Conservation (phyloP, 257 asterid genomes). For the Rauvolfia tetraphylla region DNA sequence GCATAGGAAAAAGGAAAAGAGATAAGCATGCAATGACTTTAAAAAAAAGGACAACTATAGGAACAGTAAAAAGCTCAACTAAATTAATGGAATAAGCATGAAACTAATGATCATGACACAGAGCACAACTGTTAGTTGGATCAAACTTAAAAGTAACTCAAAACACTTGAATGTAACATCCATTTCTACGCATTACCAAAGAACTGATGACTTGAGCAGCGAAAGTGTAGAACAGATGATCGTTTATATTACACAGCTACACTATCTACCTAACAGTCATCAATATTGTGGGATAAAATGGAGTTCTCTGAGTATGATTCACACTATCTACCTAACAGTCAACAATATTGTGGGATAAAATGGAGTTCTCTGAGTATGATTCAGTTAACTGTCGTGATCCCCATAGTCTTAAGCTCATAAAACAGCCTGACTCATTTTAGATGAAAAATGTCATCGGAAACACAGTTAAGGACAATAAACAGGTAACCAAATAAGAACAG, state of each 20-base stretch:
- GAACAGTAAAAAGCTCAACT: background rate
- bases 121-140: background rate
- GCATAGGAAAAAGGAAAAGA: slow-evolving; percentile 34
- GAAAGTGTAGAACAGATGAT: background rate
- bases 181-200: background rate
- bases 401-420: background rate
- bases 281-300: background rate
- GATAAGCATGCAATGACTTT: slow-evolving; percentile 8
- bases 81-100: background rate
- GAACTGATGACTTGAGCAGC: background rate
- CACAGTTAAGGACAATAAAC: background rate
- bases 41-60: slow-evolving; percentile 6
- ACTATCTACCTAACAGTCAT: background rate
- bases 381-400: background rate
- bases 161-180: too few relatives aligned
- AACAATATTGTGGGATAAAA: background rate
- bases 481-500: background rate
- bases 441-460: background rate
- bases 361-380: background rate
- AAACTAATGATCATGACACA: background rate
- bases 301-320: background rate
- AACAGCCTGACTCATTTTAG: background rate
- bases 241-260: background rate
- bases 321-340: background rate
- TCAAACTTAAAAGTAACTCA: background rate